Percentiles rank a stretch among this genome's conserved stretches.
phyloP scores from a whole-genome alignment of 2,329 filamentous ascomycete species.

The Fusarium tupiense region DNA sequence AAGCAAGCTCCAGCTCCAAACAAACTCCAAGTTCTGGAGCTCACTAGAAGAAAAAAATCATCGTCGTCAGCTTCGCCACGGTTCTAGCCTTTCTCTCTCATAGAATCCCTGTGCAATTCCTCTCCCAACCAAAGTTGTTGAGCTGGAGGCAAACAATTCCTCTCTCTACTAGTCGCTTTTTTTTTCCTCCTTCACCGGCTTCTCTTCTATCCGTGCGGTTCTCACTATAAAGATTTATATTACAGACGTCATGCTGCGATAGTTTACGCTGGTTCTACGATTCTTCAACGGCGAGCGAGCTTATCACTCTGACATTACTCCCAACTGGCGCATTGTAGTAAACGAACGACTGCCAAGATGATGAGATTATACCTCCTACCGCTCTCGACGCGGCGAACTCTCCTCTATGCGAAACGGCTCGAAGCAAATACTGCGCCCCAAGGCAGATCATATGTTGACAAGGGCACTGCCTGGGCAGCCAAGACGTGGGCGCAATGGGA shows the following conservation, averaged over 20 bases:
- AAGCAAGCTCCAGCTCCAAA: background rate
- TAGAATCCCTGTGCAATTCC: background rate
- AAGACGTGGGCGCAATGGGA: conserved; percentile 89
- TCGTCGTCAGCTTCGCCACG: conserved; percentile 43
- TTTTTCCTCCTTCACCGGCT: conserved; percentile 5
- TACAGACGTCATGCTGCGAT: conserved; percentile 31
- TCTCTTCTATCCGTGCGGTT: conserved; percentile 11
- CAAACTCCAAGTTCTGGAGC: conserved; percentile 1
- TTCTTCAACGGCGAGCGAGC: background rate
- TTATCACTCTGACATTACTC: background rate
- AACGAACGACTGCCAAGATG: conserved; percentile 60
- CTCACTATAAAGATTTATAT: conserved; percentile 4
- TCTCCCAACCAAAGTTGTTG: conserved; percentile 20
- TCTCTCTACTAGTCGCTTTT: background rate
- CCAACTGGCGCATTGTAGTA: background rate
- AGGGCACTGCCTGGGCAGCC: conserved; percentile 74
- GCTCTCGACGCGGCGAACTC: conserved; percentile 87
- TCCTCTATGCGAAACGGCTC: conserved; percentile 89
- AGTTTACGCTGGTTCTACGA: conserved; percentile 6
- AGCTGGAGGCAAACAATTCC: conserved; percentile 14
- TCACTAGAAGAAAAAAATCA: conserved; percentile 13
- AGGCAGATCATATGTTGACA: conserved; percentile 69
- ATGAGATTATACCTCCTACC: conserved; percentile 97
- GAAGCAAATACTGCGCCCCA: conserved; percentile 62
- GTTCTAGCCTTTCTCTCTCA: conserved; percentile 6